A percentile compares a stretch with the other conserved stretches of the same genome.
These are phyloP conservation scores for Cutaneotrichosporon sp. DNA, from an alignment of 1,284 basidiomycete genomes.

Conservation along the genomic window DNA sequence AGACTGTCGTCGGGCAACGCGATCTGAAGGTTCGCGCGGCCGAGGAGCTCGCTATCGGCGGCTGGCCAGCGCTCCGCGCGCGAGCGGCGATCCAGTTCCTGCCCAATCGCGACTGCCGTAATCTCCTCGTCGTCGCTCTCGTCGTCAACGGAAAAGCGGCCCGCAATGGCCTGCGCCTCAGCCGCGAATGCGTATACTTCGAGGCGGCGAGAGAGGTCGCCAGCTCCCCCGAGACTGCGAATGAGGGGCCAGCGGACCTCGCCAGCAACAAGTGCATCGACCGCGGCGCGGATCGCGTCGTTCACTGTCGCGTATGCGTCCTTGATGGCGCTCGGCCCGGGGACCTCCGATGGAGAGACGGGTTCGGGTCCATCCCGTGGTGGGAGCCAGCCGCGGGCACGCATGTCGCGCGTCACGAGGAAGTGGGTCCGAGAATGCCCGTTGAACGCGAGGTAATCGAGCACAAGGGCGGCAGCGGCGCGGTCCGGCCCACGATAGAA, in stretches of 20 bases:
- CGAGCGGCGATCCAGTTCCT: conserved; percentile 12
- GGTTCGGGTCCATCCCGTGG: background rate
- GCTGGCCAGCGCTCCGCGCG: conserved; percentile 11
- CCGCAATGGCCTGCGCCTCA: background rate
- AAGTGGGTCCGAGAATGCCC: conserved; percentile 65
- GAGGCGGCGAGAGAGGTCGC: conserved; percentile 9
- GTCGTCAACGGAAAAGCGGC: conserved; percentile 3
- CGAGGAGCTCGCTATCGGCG: conserved; percentile 13
- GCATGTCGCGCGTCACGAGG: conserved; percentile 22
- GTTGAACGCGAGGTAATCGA: conserved; percentile 75
- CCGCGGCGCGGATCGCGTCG: conserved; percentile 4
- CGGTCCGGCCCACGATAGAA: conserved; percentile 25
- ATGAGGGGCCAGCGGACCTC: conserved; percentile 7
- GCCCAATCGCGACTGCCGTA: conserved; percentile 5
- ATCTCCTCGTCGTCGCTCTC: conserved; percentile 10
- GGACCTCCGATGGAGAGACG: background rate
- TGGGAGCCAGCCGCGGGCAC: conserved; percentile 20
- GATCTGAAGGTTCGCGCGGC: conserved; percentile 13
- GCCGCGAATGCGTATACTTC: conserved; percentile 15
- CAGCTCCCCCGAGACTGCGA: conserved; percentile 1
- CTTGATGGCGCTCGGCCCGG: background rate
- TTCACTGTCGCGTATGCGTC: background rate
- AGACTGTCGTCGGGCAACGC: background rate
- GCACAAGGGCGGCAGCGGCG: conserved; percentile 65
- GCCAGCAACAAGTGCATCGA: background rate